These are phyloP conservation scores for Rhodamnia rubescens DNA, from an alignment of 345 rosid species.

Conservation along the genomic window DNA sequence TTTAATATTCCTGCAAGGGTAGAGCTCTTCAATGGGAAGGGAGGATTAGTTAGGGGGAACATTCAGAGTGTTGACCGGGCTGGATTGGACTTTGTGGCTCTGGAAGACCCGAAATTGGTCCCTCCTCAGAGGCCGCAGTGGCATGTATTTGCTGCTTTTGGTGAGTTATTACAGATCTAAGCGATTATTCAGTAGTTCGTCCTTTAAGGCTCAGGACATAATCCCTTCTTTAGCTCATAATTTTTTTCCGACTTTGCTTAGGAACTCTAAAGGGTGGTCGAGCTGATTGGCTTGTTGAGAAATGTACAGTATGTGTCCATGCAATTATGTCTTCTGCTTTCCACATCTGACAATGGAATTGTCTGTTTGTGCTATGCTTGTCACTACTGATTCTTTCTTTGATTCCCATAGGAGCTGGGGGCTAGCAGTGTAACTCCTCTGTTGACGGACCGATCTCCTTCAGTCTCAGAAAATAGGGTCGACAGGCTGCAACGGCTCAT, in stretches of 20 bases:
- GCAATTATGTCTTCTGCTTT: not conserved
- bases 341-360: not conserved
- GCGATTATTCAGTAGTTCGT: not conserved
- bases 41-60: conserved; percentile 57
- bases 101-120: conserved; percentile 42
- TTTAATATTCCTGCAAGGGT: conserved; percentile 39
- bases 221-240: not conserved
- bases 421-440: conserved; percentile 81
- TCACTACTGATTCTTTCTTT: not conserved
- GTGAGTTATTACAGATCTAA: conserved; percentile 19
- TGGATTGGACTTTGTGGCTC: conserved; percentile 57
- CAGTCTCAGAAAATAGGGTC: conserved; percentile 66
- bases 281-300: conserved; percentile 95
- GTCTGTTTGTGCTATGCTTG: not conserved
- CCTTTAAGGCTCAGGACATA: not conserved
- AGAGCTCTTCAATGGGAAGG: conserved; percentile 93
- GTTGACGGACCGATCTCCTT: conserved; percentile 57
- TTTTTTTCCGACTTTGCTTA: conserved; percentile 12
- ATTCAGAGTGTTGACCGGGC: conserved; percentile 48
- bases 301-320: conserved; percentile 60
- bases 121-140: conserved; percentile 47
- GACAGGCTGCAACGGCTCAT: conserved; percentile 69
- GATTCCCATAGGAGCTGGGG: conserved; percentile 58
- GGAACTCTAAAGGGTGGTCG: conserved; percentile 91
- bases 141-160: conserved; percentile 87